Evolutionary conservation across 805 yeast genomes (phyloP).

Genomic region (Metschnikowia bowlesiae): DNA sequence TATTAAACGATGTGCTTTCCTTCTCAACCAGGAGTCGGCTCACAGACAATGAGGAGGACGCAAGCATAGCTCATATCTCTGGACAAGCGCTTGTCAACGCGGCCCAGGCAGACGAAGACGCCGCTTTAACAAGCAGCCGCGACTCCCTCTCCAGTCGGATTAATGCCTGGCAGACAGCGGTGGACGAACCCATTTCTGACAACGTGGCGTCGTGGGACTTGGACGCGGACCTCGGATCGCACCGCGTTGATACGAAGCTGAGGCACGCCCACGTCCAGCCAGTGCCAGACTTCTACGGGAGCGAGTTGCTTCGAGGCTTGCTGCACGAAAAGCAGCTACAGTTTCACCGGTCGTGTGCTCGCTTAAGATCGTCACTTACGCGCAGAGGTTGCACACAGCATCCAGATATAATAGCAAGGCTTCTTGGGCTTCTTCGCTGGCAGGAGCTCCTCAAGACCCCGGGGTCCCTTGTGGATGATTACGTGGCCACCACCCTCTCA

Average conservation of each 20-base stretch:
- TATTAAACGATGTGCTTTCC: constrained; percentile 14
- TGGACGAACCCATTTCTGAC: constrained; percentile 13
- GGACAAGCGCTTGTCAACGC: neutral
- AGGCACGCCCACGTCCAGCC: constrained; percentile 1
- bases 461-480: constrained; percentile 18
- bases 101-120: neutral
- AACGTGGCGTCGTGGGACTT: constrained; percentile 20
- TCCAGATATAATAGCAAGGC: constrained; percentile 12
- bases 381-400: constrained; percentile 9
- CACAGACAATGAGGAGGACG: constrained; percentile 11
- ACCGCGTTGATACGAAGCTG: constrained; percentile 11
- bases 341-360: constrained; percentile 11
- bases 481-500: constrained; percentile 16
- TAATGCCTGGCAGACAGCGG: constrained; percentile 16
- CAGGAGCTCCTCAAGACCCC: constrained; percentile 12
- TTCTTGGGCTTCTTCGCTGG: constrained; percentile 15
- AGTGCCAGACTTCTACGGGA: constrained; percentile 17
- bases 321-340: constrained; percentile 11
- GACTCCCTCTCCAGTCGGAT: constrained; percentile 13
- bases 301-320: constrained; percentile 13
- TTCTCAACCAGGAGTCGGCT: constrained; percentile 16
- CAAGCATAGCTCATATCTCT: neutral
- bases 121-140: neutral
- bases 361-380: constrained; percentile 12
- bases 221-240: constrained; percentile 14